Base-by-base conservation (phyloP, 108 stramenopile genomes). In the Nitzschia palea region DNA sequence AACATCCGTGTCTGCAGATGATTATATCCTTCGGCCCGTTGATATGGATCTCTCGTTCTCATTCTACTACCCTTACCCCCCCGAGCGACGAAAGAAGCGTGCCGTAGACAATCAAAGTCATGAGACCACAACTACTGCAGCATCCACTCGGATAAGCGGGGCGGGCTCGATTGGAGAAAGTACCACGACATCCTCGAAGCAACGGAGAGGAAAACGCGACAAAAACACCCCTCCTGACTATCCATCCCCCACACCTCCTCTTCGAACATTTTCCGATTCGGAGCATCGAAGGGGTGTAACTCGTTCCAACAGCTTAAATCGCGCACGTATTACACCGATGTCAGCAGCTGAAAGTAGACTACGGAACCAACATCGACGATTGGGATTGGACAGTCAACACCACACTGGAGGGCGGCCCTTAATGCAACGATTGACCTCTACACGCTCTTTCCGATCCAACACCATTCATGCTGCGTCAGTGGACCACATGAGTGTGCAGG, bases 151-250 rank as follows among this genome's bases (percentile, higher is more conserved):
- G 27, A 18, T 26, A 2, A 61, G 33, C 34, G 66, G 60, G 28
- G 52, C 36, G 18, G 70, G 33, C 25, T 55, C 68, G 1, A 18
- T 34, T 26, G 35, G 37, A 1, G 44, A 30, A 14, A 55, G 51
- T 27, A 65, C 61, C 1, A 55, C 74, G 37, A 35, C 31, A 55
- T 57, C 67, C 6, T 58, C 65, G 8, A 76, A 74, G 42, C 63
- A 57, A 62, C 70, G 88, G 48, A 69, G 88, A 70, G 84, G 74
- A 1, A 86, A 89, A 65, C 70, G 88, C 1, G 86, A 89, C 55
- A 50, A 52, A 3, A 52, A 26, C 3, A 9, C 27, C 22, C 40
- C 15, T 60, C 51, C 51, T 26, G 17, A 17, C 51, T 23, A 26
- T 17, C 20, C 51, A 2, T 14, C 17, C 23, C 51, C 23, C 23